phyloP scores from a whole-genome alignment of 768 basidiomycete genomes.

The Sarcodon aspratus region DNA sequence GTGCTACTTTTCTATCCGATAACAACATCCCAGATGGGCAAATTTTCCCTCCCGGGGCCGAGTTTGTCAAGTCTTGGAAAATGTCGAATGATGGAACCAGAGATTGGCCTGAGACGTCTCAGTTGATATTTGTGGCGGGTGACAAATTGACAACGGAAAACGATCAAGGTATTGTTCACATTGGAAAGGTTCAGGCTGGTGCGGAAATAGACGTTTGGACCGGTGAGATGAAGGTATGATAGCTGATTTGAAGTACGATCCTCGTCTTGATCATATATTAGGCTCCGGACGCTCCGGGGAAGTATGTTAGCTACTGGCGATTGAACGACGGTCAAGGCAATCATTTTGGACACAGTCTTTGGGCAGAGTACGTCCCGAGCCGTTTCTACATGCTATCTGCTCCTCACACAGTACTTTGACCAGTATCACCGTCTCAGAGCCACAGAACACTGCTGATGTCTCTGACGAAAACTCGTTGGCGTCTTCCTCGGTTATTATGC shows the following conservation, averaged over 20 bases:
- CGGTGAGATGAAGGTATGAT: conserved; percentile 58
- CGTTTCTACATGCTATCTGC: neutral
- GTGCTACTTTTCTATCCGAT: conserved; percentile 51
- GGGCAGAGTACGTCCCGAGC: conserved; percentile 58
- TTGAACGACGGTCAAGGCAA: conserved; percentile 45
- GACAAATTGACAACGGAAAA: conserved; percentile 34
- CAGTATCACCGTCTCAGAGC: conserved; percentile 62
- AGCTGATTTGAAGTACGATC: neutral
- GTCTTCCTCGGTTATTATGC: conserved; percentile 67
- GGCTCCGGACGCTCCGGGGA: conserved; percentile 67
- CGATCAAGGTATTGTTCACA: conserved; percentile 22
- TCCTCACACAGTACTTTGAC: neutral
- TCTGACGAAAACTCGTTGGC: conserved; percentile 41
- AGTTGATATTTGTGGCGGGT: conserved; percentile 63
- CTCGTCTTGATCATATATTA: conserved; percentile 10
- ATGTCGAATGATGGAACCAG: conserved; percentile 52
- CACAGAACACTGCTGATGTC: conserved; percentile 11
- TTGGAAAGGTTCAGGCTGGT: conserved; percentile 50
- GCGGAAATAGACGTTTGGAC: conserved; percentile 55
- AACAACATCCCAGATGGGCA: conserved; percentile 69
- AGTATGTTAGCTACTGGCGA: conserved; percentile 72
- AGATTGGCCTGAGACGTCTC: conserved; percentile 61
- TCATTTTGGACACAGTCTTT: conserved; percentile 63
- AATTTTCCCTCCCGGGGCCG: conserved; percentile 69
- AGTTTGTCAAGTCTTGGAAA: conserved; percentile 79